Conservation (phyloP, 1,139 yeast species). For the Taphrina communis region DNA sequence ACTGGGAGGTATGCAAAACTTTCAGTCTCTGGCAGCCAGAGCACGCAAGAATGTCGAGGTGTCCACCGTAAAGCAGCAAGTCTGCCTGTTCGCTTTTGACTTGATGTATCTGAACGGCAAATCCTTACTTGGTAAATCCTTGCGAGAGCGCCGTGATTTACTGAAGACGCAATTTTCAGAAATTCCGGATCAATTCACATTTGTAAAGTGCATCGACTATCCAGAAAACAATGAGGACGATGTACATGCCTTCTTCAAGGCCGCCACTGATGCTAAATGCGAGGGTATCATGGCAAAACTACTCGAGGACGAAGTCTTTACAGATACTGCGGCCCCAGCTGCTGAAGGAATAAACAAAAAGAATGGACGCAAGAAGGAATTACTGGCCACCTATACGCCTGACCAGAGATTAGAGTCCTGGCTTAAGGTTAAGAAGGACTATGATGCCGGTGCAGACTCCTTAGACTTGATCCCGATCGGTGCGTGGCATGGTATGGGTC, state of each 20-base stretch:
- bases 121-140: slow-evolving; percentile 66
- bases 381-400: slow-evolving; percentile 47
- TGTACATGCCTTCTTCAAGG: slow-evolving; percentile 83
- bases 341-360: slow-evolving; percentile 9
- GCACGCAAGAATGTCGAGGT: slow-evolving; percentile 91
- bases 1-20: slow-evolving; percentile 73
- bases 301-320: slow-evolving; percentile 77
- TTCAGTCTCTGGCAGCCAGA: slow-evolving; percentile 89
- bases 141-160: slow-evolving; percentile 70
- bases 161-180: slow-evolving; percentile 63
- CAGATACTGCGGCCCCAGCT: not conserved
- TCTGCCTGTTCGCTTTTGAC: slow-evolving; percentile 92
- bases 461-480: slow-evolving; percentile 48
- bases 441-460: slow-evolving; percentile 47
- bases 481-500: slow-evolving; percentile 48
- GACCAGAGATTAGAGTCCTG: slow-evolving; percentile 47
- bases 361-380: slow-evolving; percentile 34
- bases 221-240: slow-evolving; percentile 67
- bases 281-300: slow-evolving; percentile 97
- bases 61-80: slow-evolving; percentile 84
- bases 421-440: slow-evolving; percentile 48
- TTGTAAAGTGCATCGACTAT: slow-evolving; percentile 71
- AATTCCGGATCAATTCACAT: slow-evolving; percentile 80
- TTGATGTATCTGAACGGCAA: slow-evolving; percentile 73
- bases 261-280: slow-evolving; percentile 85